Conservation (phyloP, 139 green algal genomes). For the Astrephomene gubernaculifera region DNA sequence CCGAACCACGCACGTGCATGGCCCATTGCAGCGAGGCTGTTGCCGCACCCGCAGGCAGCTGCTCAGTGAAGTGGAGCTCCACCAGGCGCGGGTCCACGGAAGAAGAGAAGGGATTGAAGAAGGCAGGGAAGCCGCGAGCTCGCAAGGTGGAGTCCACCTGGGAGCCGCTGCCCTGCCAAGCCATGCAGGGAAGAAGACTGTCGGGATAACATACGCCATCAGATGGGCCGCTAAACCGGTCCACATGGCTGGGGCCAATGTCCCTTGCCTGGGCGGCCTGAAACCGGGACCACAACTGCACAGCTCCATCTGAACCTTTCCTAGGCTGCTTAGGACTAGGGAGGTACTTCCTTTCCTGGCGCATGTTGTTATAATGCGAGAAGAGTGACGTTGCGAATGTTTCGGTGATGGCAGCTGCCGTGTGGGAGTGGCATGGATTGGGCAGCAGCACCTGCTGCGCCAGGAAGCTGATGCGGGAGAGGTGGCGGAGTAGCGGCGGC, state of each 20-base stretch:
- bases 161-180: conserved; percentile 53
- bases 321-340: background rate
- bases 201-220: conserved; percentile 68
- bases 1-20: conserved; percentile 38
- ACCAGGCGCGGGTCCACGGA: background rate
- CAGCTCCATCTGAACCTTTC: background rate
- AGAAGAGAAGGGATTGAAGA: conserved; percentile 55
- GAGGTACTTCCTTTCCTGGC: conserved; percentile 13
- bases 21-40: conserved; percentile 55
- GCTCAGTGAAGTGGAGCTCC: conserved; percentile 51
- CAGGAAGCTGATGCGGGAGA: conserved; percentile 57
- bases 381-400: background rate
- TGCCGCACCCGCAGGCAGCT: conserved; percentile 22
- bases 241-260: conserved; percentile 46
- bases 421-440: background rate
- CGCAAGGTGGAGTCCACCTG: conserved; percentile 40
- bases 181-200: conserved; percentile 40
- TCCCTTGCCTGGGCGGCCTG: background rate
- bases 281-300: conserved; percentile 21
- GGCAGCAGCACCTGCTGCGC: conserved; percentile 67
- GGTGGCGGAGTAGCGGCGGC: conserved; percentile 51
- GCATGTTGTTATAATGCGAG: conserved; percentile 14
- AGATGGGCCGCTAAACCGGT: background rate
- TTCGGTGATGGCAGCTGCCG: background rate
- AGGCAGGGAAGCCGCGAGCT: background rate